phyloP scores from a whole-genome alignment of 352 stramenopile genomes.

The Phytopythium chamaehyphon region DNA sequence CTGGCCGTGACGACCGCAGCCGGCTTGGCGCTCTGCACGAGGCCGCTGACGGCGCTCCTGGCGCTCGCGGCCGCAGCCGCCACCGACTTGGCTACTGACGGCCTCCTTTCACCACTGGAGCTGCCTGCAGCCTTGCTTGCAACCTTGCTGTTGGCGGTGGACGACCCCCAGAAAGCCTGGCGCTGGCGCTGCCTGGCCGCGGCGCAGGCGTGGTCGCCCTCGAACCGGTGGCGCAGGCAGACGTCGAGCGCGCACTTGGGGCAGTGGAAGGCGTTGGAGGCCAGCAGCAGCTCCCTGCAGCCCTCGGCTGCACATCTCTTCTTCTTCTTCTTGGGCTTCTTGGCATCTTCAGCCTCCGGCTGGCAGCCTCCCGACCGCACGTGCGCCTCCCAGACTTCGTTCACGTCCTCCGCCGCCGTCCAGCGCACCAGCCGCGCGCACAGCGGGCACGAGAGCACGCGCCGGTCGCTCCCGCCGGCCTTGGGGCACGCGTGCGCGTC shows the following conservation, averaged over 20 bases:
- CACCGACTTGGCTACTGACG: slow-evolving; percentile 11
- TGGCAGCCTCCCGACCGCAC: slow-evolving; percentile 53
- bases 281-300: slow-evolving; percentile 58
- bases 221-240: slow-evolving; percentile 76
- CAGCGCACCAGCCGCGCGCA: slow-evolving; percentile 63
- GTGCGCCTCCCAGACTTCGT: slow-evolving; percentile 68
- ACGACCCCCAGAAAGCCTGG: slow-evolving; percentile 41
- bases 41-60: slow-evolving; percentile 33
- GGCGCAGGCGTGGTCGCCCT: slow-evolving; percentile 65
- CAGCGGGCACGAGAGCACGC: slow-evolving; percentile 70
- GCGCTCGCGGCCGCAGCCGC: slow-evolving; percentile 30
- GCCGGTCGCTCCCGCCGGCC: slow-evolving; percentile 55
- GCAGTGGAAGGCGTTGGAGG: slow-evolving; percentile 74
- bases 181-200: slow-evolving; percentile 23
- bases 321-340: slow-evolving; percentile 76
- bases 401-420: slow-evolving; percentile 72
- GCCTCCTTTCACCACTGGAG: no score
- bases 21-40: slow-evolving; percentile 49
- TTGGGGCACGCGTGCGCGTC: slow-evolving; percentile 64
- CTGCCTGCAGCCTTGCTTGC: slow-evolving; percentile 5
- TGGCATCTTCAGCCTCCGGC: slow-evolving; percentile 14
- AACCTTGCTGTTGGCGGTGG: no score
- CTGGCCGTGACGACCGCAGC: slow-evolving; percentile 22
- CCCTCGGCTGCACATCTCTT: slow-evolving; percentile 50
- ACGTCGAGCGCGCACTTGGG: slow-evolving; percentile 62